These are phyloP conservation scores for Candida pini DNA, from an alignment of 805 yeast genomes.

Conservation along the genomic window DNA sequence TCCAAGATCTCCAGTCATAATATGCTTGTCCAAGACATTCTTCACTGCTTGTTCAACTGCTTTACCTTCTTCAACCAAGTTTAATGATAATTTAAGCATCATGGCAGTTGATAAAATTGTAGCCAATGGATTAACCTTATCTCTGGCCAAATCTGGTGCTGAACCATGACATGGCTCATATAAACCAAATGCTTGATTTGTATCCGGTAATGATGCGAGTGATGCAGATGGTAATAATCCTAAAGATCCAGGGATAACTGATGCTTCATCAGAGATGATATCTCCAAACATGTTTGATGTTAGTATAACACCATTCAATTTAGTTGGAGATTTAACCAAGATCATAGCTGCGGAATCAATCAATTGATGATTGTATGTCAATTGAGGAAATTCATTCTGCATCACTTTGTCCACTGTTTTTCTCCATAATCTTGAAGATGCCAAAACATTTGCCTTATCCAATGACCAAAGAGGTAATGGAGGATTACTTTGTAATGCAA, in stretches of 20 bases:
- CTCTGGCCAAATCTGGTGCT: conserved; percentile 87
- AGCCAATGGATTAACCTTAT: conserved; percentile 93
- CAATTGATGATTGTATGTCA: conserved; percentile 85
- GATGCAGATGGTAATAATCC: conserved; percentile 97
- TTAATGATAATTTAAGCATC: conserved; percentile 92
- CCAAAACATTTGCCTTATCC: conserved; percentile 96
- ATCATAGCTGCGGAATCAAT: conserved; percentile 99
- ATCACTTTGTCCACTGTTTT: conserved; percentile 84
- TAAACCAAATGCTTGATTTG: conserved; percentile 89
- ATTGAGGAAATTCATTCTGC: conserved; percentile 82
- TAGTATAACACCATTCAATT: conserved; percentile 85
- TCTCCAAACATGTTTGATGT: conserved; percentile 98
- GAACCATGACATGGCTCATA: conserved; percentile 99
- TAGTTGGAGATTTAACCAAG: conserved; percentile 83
- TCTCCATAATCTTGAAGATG: conserved; percentile 95
- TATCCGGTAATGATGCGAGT: conserved; percentile 93
- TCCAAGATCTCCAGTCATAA: conserved; percentile 88
- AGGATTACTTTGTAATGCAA: conserved; percentile 89
- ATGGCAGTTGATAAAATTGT: conserved; percentile 93
- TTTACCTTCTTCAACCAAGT: conserved; percentile 76
- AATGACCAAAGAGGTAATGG: conserved; percentile 94
- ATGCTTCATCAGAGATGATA: conserved; percentile 95
- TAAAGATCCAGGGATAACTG: conserved; percentile 95
- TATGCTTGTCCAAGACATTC: conserved; percentile 70
- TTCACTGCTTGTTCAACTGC: conserved; percentile 87